A percentile compares a stretch with the other conserved stretches of the same genome.
These are phyloP conservation scores for Suhomyces sp. DNA, from an alignment of 805 yeast genomes.

Conservation along the genomic window DNA sequence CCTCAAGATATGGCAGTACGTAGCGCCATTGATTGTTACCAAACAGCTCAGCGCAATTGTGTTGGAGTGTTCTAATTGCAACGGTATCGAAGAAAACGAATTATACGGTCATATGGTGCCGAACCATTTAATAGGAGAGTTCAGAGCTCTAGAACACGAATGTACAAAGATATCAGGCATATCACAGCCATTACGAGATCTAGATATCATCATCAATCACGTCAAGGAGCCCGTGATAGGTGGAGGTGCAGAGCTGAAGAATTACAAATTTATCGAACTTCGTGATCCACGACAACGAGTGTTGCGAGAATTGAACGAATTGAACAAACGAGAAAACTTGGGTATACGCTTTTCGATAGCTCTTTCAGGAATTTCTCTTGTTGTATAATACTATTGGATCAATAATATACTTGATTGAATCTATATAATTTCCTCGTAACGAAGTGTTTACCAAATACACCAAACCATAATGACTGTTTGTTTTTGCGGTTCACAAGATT, in stretches of 20 bases:
- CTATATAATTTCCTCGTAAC: not conserved
- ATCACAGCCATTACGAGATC: slow-evolving; percentile 37
- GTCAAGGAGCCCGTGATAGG: slow-evolving; percentile 53
- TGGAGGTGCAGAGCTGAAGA: slow-evolving; percentile 35
- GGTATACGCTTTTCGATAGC: slow-evolving; percentile 52
- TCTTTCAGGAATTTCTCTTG: slow-evolving; percentile 53
- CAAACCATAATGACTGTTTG: not conserved
- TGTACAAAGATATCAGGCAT: slow-evolving; percentile 13
- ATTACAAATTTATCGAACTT: slow-evolving; percentile 1
- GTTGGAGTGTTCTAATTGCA: slow-evolving; percentile 71
- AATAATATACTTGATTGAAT: not conserved
- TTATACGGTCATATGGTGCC: slow-evolving; percentile 86
- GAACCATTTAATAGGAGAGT: slow-evolving; percentile 54
- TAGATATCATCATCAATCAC: slow-evolving; percentile 50
- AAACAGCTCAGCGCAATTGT: slow-evolving; percentile 51
- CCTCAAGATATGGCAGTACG: slow-evolving; percentile 52
- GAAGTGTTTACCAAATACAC: not conserved
- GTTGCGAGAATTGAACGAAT: slow-evolving; percentile 45
- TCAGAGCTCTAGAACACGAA: slow-evolving; percentile 28
- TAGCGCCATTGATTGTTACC: slow-evolving; percentile 47
- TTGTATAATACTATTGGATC: slow-evolving; percentile 16
- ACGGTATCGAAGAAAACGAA: slow-evolving; percentile 31
- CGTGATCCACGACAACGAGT: slow-evolving; percentile 57
- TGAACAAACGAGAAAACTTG: slow-evolving; percentile 36
- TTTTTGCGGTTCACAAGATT: too few relatives aligned